Evolutionary conservation across 495 filamentous ascomycete species (phyloP).

Genomic region (Penicillium coffeae): DNA sequence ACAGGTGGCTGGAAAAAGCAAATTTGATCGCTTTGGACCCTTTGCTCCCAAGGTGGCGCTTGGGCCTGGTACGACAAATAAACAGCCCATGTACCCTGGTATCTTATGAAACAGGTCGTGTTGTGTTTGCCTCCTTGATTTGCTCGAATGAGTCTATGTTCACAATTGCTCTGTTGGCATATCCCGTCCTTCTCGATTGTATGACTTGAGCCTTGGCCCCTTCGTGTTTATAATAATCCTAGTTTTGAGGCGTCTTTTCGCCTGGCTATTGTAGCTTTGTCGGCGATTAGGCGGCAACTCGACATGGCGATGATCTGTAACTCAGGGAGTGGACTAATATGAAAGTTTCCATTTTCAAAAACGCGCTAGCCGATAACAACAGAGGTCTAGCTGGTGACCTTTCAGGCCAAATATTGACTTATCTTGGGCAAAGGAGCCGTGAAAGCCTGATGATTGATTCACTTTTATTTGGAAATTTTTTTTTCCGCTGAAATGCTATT

Average conservation of each 20-base stretch:
- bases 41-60: neutral
- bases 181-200: neutral
- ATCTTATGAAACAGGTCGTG: neutral
- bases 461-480: neutral
- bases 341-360: too few relatives aligned
- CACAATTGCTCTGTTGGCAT: neutral
- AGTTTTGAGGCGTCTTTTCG: neutral
- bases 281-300: neutral
- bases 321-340: too few relatives aligned
- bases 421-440: neutral
- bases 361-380: too few relatives aligned
- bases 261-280: neutral
- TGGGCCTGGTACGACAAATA: neutral
- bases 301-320: neutral
- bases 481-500: neutral
- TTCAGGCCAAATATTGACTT: too few relatives aligned
- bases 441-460: neutral
- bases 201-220: neutral
- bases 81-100: neutral
- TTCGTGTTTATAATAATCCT: neutral
- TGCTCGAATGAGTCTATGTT: neutral
- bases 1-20: neutral
- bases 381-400: too few relatives aligned
- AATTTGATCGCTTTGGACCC: neutral
- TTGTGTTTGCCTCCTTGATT: neutral